Percentiles rank a stretch among this genome's conserved stretches.
phyloP scores from a whole-genome alignment of 1,139 yeast species.

The Yamadazyma membranifaciens region DNA sequence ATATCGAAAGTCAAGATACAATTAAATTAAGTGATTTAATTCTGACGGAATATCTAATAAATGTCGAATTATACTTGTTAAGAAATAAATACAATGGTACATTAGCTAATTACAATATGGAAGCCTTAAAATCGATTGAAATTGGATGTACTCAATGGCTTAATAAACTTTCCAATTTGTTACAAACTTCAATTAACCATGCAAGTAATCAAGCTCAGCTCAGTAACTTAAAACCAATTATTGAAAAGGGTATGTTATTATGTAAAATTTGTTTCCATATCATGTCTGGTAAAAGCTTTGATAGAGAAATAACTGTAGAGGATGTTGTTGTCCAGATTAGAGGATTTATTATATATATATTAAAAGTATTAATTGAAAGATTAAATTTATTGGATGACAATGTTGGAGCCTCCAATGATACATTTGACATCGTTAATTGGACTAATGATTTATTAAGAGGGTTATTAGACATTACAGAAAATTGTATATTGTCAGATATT shows the following conservation, averaged over 20 bases:
- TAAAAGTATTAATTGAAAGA: conserved; percentile 1
- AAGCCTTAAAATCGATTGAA: conserved; percentile 1
- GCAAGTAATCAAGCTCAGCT: not conserved
- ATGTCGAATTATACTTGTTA: conserved; percentile 3
- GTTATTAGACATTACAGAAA: not conserved
- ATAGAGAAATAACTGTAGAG: conserved; percentile 3
- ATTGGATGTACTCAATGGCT: conserved; percentile 3
- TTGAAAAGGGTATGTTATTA: conserved; percentile 3
- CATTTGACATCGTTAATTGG: conserved; percentile 3
- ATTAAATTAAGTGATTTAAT: not conserved
- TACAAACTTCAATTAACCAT: not conserved
- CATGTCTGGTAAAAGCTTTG: not conserved
- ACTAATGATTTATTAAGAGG: conserved; percentile 1
- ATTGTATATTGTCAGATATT: conserved; percentile 1
- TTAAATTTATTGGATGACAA: not conserved
- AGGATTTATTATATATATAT: not conserved
- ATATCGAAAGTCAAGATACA: too few species aligned
- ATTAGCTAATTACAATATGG: not conserved
- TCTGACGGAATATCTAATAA: conserved; percentile 2
- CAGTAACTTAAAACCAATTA: not conserved
- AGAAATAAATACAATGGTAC: conserved; percentile 1
- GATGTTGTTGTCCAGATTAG: conserved; percentile 1
- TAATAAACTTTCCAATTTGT: not conserved
- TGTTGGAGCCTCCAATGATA: not conserved
- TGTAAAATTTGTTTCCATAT: conserved; percentile 6